These are phyloP conservation scores for Digitaria exilis DNA, from an alignment of 202 grass and related monocot species.

Conservation along the genomic window DNA sequence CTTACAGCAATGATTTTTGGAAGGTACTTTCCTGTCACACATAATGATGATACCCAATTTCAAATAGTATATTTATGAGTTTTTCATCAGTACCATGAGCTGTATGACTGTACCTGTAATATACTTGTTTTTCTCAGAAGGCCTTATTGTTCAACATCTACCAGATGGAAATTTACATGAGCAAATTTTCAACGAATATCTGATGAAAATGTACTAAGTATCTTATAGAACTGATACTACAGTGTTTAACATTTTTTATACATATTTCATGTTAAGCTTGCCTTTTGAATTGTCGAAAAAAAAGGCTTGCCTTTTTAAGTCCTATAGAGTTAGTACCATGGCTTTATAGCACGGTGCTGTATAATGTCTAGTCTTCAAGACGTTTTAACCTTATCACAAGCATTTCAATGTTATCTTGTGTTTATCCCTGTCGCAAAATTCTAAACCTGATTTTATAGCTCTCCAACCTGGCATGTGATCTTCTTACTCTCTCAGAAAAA, in stretches of 20 bases:
- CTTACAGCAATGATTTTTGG: slow-evolving; percentile 90
- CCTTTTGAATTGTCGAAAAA: not conserved
- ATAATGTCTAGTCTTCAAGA: not conserved
- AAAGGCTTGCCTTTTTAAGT: not conserved
- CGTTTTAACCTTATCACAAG: not conserved
- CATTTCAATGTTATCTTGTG: not conserved
- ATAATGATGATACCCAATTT: not conserved
- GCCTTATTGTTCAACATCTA: not conserved
- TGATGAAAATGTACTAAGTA: not conserved
- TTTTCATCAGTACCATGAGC: not conserved
- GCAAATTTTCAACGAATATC: not conserved
- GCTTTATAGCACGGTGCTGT: slow-evolving; percentile 7
- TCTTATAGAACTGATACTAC: not conserved
- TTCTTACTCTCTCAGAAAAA: not conserved
- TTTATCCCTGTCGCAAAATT: not conserved
- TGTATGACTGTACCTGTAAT: not conserved
- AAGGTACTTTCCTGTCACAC: slow-evolving; percentile 55
- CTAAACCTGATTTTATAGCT: slow-evolving; percentile 20
- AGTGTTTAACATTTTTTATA: not conserved
- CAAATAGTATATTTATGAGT: slow-evolving; percentile 19
- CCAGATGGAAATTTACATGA: not conserved
- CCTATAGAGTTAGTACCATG: not conserved
- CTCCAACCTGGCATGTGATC: not conserved
- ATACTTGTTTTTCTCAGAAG: slow-evolving; percentile 1
- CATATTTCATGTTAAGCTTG: not conserved